Base-by-base conservation (phyloP, 2,329 filamentous ascomycete genomes). In the Botrytis fabae region DNA sequence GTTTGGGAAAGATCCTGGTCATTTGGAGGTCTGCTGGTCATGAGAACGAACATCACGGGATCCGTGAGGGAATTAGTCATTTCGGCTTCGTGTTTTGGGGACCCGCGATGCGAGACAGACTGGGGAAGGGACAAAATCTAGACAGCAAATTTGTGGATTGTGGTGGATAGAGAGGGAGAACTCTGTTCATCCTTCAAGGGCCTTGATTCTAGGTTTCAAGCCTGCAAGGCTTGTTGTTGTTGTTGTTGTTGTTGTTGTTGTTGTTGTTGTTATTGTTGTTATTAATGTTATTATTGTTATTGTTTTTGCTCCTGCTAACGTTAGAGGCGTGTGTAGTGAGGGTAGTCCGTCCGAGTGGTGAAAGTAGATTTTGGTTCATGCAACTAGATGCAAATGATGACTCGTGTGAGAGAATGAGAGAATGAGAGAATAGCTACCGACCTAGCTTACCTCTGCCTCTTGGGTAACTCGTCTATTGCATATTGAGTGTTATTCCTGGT, bases 41-140 rank as follows among this genome's bases (percentile, higher is more conserved):
- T 68, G 46, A 68, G 64, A 68, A 68, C 64, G 8, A 40, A 54
- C 28, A 68, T 68, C 64, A 68, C 64, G 64, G 64, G 64, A 68
- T 54, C 46, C 64, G 38, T 28, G 46, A 40, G 46, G 35, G 46
- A 46, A 68, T 68, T 68, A 18, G 54, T 70, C 51, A 38, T 48
- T 44, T 25, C 6, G 40, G 57, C 40, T 28, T 46, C 22, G 32
- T 66, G 22, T 51, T 48, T 63, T 63, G 54, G 32, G 28, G 68
- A 63, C 22, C 54, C 57, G 68, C 61, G 8, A 59, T 62, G 68
- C 40, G 51, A 46, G 40, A 61, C 42, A 20, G 40, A 61, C 42
- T n/a, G n/a, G 66, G 35, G 40, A n/a, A 28, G 51, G 25, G 25
- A n/a, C 18, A 57, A 22, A 59, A 38, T 69, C 35, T 32, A 70